A percentile compares a stretch with the other conserved stretches of the same genome.
phyloP scores from a whole-genome alignment of 1,284 basidiomycete species.

The Ganoderma resinaceum region DNA sequence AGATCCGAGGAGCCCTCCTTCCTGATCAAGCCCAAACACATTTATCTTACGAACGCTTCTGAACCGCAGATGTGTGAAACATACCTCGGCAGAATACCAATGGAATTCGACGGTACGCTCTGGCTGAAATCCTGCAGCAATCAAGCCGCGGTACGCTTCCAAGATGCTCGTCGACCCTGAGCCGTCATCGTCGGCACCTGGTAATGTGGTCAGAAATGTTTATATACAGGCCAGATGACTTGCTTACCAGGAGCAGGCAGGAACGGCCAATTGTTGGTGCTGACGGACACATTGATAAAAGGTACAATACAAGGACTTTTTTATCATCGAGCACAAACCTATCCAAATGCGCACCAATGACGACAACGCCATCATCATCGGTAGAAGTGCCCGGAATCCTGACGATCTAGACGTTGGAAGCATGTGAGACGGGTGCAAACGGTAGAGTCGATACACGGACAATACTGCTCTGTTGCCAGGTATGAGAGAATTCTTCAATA shows the following conservation, averaged over 20 bases:
- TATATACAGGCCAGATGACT: constrained; percentile 3
- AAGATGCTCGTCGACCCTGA: constrained; percentile 94
- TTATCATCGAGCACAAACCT: constrained; percentile 50
- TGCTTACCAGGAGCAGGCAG: constrained; percentile 81
- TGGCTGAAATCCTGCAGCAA: constrained; percentile 83
- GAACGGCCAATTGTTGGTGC: constrained; percentile 90
- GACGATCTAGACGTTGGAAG: constrained; percentile 57
- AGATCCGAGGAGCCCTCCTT: constrained; percentile 94
- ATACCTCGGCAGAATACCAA: constrained; percentile 92
- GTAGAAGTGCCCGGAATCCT: constrained; percentile 74
- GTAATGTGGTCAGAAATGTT: constrained; percentile 17
- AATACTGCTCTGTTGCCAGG: constrained; percentile 94
- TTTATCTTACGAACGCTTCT: constrained; percentile 17
- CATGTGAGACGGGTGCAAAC: constrained; percentile 23
- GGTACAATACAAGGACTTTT: neutral
- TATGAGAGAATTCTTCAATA: constrained; percentile 84
- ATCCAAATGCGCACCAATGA: constrained; percentile 92
- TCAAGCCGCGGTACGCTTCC: constrained; percentile 86
- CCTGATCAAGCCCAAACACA: constrained; percentile 50
- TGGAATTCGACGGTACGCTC: constrained; percentile 89
- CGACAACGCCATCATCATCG: constrained; percentile 64
- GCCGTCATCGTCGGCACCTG: constrained; percentile 86
- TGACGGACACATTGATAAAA: constrained; percentile 38
- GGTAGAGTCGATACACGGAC: constrained; percentile 49
- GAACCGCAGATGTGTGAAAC: constrained; percentile 22